Evolutionary conservation across 805 yeast species (phyloP).

Genomic region (Yamadazyma sp.): DNA sequence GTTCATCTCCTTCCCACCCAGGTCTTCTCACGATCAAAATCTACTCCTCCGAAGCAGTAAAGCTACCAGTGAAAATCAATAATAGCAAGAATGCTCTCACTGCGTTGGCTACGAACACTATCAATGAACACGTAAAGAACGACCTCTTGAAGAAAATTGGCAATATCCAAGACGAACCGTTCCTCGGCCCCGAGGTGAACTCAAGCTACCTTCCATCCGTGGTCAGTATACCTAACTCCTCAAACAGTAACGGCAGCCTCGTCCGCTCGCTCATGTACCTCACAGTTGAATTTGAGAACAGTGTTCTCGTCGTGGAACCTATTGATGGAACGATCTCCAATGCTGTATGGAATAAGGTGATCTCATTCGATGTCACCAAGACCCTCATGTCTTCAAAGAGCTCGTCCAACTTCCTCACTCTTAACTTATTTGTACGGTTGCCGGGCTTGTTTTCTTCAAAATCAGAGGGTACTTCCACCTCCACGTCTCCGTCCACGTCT

Average conservation of each 20-base stretch:
- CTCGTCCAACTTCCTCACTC: constrained; percentile 54
- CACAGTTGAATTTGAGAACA: constrained; percentile 92
- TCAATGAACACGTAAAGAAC: constrained; percentile 27
- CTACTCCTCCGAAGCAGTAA: constrained; percentile 65
- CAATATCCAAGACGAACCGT: constrained; percentile 23
- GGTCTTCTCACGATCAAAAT: constrained; percentile 79
- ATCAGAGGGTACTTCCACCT: background rate
- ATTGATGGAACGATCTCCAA: constrained; percentile 73
- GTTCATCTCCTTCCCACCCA: constrained; percentile 35
- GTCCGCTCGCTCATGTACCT: constrained; percentile 74
- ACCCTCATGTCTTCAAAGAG: constrained; percentile 19
- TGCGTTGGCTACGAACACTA: constrained; percentile 60
- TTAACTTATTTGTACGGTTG: constrained; percentile 77
- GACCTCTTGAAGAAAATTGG: constrained; percentile 35
- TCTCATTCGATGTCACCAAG: constrained; percentile 79
- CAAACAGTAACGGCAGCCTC: constrained; percentile 29
- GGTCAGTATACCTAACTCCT: constrained; percentile 46
- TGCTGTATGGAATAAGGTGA: constrained; percentile 85
- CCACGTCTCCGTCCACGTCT: too few relatives aligned
- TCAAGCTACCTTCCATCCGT: constrained; percentile 51
- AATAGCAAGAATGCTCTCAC: constrained; percentile 62
- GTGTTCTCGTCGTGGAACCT: constrained; percentile 86
- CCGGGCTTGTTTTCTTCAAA: constrained; percentile 52
- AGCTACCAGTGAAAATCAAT: constrained; percentile 68
- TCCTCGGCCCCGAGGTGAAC: constrained; percentile 32